Evolutionary conservation across 345 rosid genomes (phyloP), one percentile per base, ranked within the genome.

Genomic region (Pistacia atlantica): DNA sequence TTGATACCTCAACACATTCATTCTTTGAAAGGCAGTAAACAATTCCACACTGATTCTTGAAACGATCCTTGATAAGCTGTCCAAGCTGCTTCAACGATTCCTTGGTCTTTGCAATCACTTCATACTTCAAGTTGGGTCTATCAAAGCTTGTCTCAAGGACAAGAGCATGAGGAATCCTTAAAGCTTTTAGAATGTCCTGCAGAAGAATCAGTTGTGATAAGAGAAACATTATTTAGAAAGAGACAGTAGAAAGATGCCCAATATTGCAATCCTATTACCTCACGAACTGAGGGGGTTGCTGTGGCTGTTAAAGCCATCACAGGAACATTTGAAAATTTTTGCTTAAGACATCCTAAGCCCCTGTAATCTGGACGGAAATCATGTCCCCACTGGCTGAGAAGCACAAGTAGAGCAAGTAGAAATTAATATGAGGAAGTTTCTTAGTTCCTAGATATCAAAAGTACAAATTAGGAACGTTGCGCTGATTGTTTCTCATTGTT

Each of bases 341-440:
- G 92, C 85, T 96, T 91, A 49, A 96, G 93, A 83, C 91, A 88
- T 73, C 98, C 93, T 54, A 91, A 81, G 48, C 84, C 90, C 76
- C 95, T 85, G 80, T 93, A 96, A 73, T 93, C 98, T 78, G 98
- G 99, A 74, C 97, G 93, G 68, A 93, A 96, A 88, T 93, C 99
- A 81, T 93, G 99, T 65, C 99, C 99, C 99, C 99, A 93, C 78
- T 96, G 99, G 78, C 99, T 93, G 88, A 37, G 54, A 79, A 75
- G 74, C 71, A 75, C 72, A 57, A 57, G 48, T n/a, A 31, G 57
- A 69, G 48, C 35, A 65, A 33, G 25, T 61, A 68, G 56, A 78
- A 75, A 74, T 66, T 56, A 78, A 38, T 9, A 37, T 17, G 61
- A 51, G n/a, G 38, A 55, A 73, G 66, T 59, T 61, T 59, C 12